Base-by-base conservation (phyloP, 192 early-diverging fungal species). In the Spizellomyces punctatus region DNA sequence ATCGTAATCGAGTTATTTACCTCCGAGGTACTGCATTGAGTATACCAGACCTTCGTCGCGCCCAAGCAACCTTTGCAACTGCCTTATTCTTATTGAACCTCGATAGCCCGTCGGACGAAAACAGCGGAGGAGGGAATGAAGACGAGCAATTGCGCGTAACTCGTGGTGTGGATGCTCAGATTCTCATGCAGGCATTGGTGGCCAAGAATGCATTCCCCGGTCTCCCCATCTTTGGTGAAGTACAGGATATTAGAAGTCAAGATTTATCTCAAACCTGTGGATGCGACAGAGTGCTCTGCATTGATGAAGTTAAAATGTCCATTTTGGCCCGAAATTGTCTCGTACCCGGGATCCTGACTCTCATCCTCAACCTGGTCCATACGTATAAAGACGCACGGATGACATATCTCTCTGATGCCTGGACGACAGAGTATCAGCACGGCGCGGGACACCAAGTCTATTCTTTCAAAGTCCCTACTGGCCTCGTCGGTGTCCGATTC, bases 261-360 rank as follows among this genome's bases (percentile, higher is more conserved):
- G 84, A 86, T 42, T 64, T 86, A 6, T 76, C 79, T 21, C 14
- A 21, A 36, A 71, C 76, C 21, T 86, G 84, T 49, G 84, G 84
- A 16, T 74, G 75, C 62, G 81, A 86, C 64, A 64, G 81, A n/a
- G 70, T 80, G 9, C 70, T 86, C 16, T 81, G 81, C 71, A 64
- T 81, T 50, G 84, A 86, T 56, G 80, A 81, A 60, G 21, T 86
- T 47, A 86, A 80, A 64, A 79, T 82, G 78, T 56, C 78, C 0
- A 67, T 86, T 54, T 50, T 86, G 44, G 81, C 84, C 6, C 8
- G 74, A 27, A 81, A 79, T 45, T 81, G 79, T 50, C 43, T 86
- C 5, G 73, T 79, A n/a, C 84, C 84, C 10, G 84, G 84, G 8
- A 61, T 86, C 46, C 62, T 78, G 47, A 74, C 84, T 45, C 58